Evolutionary conservation across 2,329 filamentous ascomycete genomes (phyloP).

Genomic region (Emmonsiellopsis sp.): DNA sequence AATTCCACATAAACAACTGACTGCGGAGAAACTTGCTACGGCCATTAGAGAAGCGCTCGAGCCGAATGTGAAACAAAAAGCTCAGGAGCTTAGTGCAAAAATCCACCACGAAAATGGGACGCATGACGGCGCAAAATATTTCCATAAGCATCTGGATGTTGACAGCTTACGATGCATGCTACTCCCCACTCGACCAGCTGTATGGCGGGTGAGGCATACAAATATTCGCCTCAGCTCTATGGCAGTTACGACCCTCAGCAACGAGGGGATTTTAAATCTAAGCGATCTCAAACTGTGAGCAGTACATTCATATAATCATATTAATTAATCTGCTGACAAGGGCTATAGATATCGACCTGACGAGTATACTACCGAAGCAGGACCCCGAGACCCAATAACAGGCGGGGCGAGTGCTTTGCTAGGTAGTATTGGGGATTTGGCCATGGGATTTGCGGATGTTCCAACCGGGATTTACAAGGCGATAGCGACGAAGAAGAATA

Average conservation of each 20-base stretch:
- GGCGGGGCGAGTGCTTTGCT: constrained; percentile 68
- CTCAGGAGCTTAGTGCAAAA: constrained; percentile 49
- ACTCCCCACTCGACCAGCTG: constrained; percentile 57
- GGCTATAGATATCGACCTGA: constrained; percentile 38
- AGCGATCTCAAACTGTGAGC: constrained; percentile 63
- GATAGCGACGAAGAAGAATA: constrained; percentile 15
- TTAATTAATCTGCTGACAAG: constrained; percentile 8
- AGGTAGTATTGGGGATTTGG: constrained; percentile 71
- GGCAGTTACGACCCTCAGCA: constrained; percentile 60
- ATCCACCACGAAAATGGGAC: constrained; percentile 59
- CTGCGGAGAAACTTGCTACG: constrained; percentile 53
- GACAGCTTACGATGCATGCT: constrained; percentile 61
- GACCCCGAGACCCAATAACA: constrained; percentile 69
- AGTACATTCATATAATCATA: background rate
- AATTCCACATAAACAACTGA: constrained; percentile 60
- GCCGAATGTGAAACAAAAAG: constrained; percentile 49
- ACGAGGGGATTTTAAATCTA: constrained; percentile 55
- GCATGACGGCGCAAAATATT: constrained; percentile 55
- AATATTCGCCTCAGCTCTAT: constrained; percentile 60
- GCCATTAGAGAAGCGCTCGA: constrained; percentile 54
- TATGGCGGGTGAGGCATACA: constrained; percentile 64
- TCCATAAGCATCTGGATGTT: constrained; percentile 60
- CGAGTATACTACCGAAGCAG: constrained; percentile 69
- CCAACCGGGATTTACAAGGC: constrained; percentile 46
- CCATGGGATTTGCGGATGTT: constrained; percentile 72